These are phyloP conservation scores for Fusarium bactridioides DNA, from an alignment of 2,329 filamentous ascomycete species.

Conservation along the genomic window DNA sequence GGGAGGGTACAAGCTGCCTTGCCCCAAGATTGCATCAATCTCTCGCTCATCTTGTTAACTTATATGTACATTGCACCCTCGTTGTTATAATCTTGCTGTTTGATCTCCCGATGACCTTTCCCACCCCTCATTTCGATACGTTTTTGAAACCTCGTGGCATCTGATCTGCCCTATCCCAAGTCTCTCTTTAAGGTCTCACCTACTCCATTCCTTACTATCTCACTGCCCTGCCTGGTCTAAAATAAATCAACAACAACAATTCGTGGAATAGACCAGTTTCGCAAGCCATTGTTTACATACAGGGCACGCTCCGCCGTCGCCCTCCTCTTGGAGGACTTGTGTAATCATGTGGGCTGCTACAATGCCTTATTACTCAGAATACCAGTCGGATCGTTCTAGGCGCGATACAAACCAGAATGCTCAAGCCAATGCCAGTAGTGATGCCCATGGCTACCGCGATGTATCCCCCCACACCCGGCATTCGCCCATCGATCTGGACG, in stretches of 20 bases:
- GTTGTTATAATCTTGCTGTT: slow-evolving; percentile 17
- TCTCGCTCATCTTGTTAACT: slow-evolving; percentile 36
- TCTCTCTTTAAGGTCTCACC: slow-evolving; percentile 14
- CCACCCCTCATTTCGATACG: slow-evolving; percentile 26
- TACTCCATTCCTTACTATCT: slow-evolving; percentile 9
- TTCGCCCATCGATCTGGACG: slow-evolving; percentile 44
- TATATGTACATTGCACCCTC: slow-evolving; percentile 39
- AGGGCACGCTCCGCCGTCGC: slow-evolving; percentile 44
- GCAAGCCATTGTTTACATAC: slow-evolving; percentile 30
- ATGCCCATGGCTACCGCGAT: slow-evolving; percentile 24
- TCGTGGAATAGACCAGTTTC: slow-evolving; percentile 32
- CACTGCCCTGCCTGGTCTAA: not conserved
- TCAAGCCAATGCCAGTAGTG: slow-evolving; percentile 5
- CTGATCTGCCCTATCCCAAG: slow-evolving; percentile 5
- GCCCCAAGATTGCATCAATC: slow-evolving; percentile 45
- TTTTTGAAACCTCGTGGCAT: slow-evolving; percentile 23
- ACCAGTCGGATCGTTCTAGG: slow-evolving; percentile 34
- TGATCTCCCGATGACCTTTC: slow-evolving; percentile 21
- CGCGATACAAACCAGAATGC: slow-evolving; percentile 29
- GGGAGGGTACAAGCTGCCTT: slow-evolving; percentile 38
- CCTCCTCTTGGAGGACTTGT: slow-evolving; percentile 39
- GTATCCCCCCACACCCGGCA: slow-evolving; percentile 22
- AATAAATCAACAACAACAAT: slow-evolving; percentile 11
- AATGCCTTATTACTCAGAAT: slow-evolving; percentile 40
- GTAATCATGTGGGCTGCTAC: slow-evolving; percentile 40